phyloP scores from a whole-genome alignment of 164 flowering plant genomes.

The Paratinospora sagittata region DNA sequence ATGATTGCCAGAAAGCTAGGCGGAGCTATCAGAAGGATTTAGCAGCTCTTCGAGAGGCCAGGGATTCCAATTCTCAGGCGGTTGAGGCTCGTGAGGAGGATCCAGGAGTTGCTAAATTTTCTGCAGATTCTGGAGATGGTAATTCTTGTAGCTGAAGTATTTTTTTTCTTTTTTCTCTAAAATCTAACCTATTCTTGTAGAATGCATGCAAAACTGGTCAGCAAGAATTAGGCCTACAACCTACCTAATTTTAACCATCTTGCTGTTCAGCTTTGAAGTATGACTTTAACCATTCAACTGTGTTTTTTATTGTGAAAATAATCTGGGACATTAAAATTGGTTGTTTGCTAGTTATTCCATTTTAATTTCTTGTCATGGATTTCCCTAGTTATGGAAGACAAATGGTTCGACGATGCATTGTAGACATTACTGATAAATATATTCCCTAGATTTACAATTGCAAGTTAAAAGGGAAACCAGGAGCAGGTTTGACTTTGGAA shows the following conservation, averaged over 20 bases:
- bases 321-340: not conserved
- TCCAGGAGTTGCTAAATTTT: slow-evolving; percentile 26
- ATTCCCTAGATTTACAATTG: not conserved
- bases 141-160: slow-evolving; percentile 7
- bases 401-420: not conserved
- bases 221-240: not conserved
- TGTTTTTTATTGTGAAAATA: not conserved
- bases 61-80: slow-evolving; percentile 41
- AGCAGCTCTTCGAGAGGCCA: slow-evolving; percentile 46
- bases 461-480: not conserved
- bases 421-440: not conserved
- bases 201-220: not conserved
- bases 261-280: not conserved
- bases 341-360: not conserved
- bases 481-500: not conserved
- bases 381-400: not conserved
- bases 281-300: not conserved
- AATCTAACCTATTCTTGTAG: not conserved
- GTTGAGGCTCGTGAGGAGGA: slow-evolving; percentile 32
- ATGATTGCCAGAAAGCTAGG: slow-evolving; percentile 64
- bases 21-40: slow-evolving; percentile 93
- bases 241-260: not conserved
- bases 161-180: not conserved
- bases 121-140: slow-evolving; percentile 22
- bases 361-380: not conserved